These are phyloP conservation scores for Suillus luteus DNA, from an alignment of 768 basidiomycete genomes.

Conservation along the genomic window DNA sequence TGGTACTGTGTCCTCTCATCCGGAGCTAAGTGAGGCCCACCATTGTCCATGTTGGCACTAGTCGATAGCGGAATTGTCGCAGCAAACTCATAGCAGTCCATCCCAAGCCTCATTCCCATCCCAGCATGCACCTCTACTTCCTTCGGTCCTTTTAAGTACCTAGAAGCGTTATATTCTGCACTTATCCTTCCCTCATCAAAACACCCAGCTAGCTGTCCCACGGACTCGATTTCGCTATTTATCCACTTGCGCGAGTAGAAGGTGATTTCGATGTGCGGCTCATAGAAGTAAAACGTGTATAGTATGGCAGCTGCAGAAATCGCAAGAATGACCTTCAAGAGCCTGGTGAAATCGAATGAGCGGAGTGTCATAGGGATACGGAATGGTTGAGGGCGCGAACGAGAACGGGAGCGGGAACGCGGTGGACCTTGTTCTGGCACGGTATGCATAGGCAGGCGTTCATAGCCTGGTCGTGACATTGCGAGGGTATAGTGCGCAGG, in stretches of 20 bases:
- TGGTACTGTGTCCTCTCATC: conserved; percentile 72
- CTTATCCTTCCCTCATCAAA: conserved; percentile 65
- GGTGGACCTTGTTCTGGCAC: conserved; percentile 34
- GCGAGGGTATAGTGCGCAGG: not conserved
- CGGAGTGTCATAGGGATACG: conserved; percentile 28
- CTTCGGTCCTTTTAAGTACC: conserved; percentile 63
- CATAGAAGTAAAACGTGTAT: conserved; percentile 60
- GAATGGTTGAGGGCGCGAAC: conserved; percentile 19
- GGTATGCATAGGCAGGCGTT: conserved; percentile 53
- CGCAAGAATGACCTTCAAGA: conserved; percentile 50
- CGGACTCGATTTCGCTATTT: conserved; percentile 62
- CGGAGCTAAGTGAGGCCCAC: conserved; percentile 17
- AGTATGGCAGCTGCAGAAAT: conserved; percentile 40
- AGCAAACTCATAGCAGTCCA: conserved; percentile 94
- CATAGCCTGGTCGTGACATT: conserved; percentile 46
- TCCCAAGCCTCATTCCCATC: conserved; percentile 70
- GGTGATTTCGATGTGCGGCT: conserved; percentile 84
- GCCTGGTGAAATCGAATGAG: conserved; percentile 38
- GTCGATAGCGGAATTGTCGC: conserved; percentile 61
- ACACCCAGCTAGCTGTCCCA: conserved; percentile 71
- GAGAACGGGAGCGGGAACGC: conserved; percentile 28
- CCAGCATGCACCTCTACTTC: conserved; percentile 79
- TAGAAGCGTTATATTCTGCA: conserved; percentile 66
- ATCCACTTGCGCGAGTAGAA: conserved; percentile 82
- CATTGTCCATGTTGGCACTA: not conserved